Evolutionary conservation across 441 rosid species (phyloP), one percentile per base, ranked within the genome.

Genomic region (Dalechampia spathulata): DNA sequence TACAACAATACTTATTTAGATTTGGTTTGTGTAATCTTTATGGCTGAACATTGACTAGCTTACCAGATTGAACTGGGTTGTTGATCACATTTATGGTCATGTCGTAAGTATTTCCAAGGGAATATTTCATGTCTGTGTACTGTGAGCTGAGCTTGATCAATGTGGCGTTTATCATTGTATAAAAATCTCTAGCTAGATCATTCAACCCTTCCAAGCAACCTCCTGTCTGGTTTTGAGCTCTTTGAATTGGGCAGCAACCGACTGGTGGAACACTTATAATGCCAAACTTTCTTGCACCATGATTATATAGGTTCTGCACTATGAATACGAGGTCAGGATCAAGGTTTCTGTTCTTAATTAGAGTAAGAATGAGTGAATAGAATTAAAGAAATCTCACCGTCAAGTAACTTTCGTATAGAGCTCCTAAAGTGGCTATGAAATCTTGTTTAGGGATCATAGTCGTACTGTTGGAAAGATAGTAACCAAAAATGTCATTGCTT

Each of bases 201-300:
- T 80, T 78, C 67, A 81, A 36, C 15, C 55, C 79, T 52, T 66
- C 75, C 61, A 65, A 47, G 34, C 86, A 80, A 14, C 72, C 86
- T 7, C 67, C 71, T 2, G 69, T 62, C 0, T 49, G 38, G 13
- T 68, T 71, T 19, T 11, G 49, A 65, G 52, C 7, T 67, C 84
- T 78, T 58, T 67, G 78, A 39, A 74, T 65, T 51, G 83, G 90
- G 52, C 86, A 80, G 43, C 84, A 80, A 17, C 84, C 86, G 2
- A 77, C 67, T 2, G 86, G 81, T 6, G 81, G 71, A 46, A 78
- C 67, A 25, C 84, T 70, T 49, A 66, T 55, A 2, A 73, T 72
- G 7, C 90, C 84, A 26, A 83, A 57, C 60, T 77, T 80, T 62
- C 72, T 75, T 26, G 72, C 90, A 19, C 83, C 77, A 16, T 73